Conservation (phyloP, 768 basidiomycete species). For the Gloeophyllum trabeum region DNA sequence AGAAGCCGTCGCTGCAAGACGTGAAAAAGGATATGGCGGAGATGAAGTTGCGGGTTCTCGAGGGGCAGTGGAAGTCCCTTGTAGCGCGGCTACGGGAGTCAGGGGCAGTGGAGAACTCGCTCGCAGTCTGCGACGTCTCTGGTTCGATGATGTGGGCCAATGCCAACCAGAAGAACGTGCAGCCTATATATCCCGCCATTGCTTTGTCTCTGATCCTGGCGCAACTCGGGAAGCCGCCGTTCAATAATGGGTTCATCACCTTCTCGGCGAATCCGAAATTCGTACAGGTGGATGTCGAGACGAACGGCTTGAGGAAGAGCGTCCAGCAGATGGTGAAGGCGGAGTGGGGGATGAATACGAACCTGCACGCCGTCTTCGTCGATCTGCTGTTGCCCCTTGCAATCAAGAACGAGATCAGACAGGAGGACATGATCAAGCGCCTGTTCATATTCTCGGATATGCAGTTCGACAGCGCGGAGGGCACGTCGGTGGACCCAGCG, state of each 20-base stretch:
- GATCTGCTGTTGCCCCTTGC: slow-evolving; percentile 54
- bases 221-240: slow-evolving; percentile 51
- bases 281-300: slow-evolving; percentile 32
- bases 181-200: slow-evolving; percentile 51
- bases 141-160: slow-evolving; percentile 50
- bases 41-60: slow-evolving; percentile 31
- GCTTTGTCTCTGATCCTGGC: slow-evolving; percentile 59
- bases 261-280: slow-evolving; percentile 45
- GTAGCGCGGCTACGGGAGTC: slow-evolving; percentile 39
- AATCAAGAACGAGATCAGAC: slow-evolving; percentile 37
- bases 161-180: not conserved
- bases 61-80: slow-evolving; percentile 60
- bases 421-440: slow-evolving; percentile 66
- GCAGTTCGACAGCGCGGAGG: slow-evolving; percentile 49
- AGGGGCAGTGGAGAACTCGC: slow-evolving; percentile 44
- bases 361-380: slow-evolving; percentile 50
- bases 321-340: slow-evolving; percentile 23
- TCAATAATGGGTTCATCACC: slow-evolving; percentile 55
- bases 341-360: slow-evolving; percentile 48
- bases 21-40: slow-evolving; percentile 19
- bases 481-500: not conserved
- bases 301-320: slow-evolving; percentile 22
- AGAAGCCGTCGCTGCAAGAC: slow-evolving; percentile 15
- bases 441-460: slow-evolving; percentile 72
- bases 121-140: slow-evolving; percentile 68